Conservation (phyloP, 305 asterid species). For the Fraxinus paxiana region DNA sequence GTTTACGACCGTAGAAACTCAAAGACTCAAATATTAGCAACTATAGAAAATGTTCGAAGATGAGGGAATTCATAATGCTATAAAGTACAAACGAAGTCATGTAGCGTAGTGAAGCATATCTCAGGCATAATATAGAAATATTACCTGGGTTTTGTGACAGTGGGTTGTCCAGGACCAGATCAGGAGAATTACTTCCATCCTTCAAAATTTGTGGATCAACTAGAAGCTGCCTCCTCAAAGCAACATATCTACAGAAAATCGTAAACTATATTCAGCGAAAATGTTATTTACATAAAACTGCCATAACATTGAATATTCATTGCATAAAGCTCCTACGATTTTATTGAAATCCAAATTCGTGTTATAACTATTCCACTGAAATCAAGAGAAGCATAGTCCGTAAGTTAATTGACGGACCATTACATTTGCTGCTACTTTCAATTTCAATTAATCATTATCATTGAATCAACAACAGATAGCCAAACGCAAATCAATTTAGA, state of each 20-base stretch:
- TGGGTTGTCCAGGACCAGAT: constrained; percentile 82
- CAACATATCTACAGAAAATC: constrained; percentile 59
- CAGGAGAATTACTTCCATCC: constrained; percentile 68
- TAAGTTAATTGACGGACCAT: background rate
- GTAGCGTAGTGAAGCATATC: background rate
- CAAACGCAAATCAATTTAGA: constrained; percentile 2
- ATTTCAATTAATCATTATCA: background rate
- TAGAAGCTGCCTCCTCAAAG: constrained; percentile 75
- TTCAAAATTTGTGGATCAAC: constrained; percentile 73
- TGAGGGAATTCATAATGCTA: background rate
- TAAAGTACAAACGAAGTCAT: background rate
- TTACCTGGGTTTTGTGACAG: constrained; percentile 87
- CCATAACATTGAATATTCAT: background rate
- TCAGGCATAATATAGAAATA: background rate
- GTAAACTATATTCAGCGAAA: background rate
- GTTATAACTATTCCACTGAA: background rate
- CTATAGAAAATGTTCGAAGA: background rate
- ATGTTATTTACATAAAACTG: background rate
- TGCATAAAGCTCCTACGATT: background rate
- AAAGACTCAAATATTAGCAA: background rate
- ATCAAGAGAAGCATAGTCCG: background rate
- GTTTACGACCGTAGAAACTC: background rate
- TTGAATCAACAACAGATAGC: background rate
- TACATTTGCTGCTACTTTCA: background rate
- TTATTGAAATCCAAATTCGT: background rate